These are phyloP conservation scores for Calonectria hongkongensis DNA, from an alignment of 2,329 filamentous ascomycete species.

Conservation along the genomic window DNA sequence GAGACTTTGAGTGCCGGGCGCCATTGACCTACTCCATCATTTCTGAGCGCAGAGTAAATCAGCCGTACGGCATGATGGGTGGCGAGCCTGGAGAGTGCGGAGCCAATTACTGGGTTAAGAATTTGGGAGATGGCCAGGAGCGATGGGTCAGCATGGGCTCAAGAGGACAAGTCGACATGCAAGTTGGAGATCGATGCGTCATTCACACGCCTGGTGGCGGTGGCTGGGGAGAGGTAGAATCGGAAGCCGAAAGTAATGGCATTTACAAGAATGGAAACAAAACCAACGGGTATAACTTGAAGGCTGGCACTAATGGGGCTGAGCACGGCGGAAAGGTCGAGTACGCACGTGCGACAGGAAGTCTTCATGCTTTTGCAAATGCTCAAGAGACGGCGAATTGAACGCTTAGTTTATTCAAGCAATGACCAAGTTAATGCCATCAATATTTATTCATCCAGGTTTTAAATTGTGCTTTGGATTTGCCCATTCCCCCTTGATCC, in stretches of 20 bases:
- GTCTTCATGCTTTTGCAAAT: slow-evolving; percentile 17
- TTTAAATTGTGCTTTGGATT: no score
- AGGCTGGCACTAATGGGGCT: not conserved
- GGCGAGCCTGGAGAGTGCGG: slow-evolving; percentile 55
- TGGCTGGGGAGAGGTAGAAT: slow-evolving; percentile 27
- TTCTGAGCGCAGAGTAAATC: slow-evolving; percentile 59
- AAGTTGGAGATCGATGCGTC: slow-evolving; percentile 34
- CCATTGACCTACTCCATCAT: slow-evolving; percentile 59
- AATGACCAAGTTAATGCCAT: no score
- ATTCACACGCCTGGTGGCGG: slow-evolving; percentile 38
- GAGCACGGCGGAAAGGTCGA: not conserved
- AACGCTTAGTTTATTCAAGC: not conserved
- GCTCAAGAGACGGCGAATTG: slow-evolving; percentile 25
- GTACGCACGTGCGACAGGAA: slow-evolving; percentile 20
- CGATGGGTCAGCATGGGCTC: slow-evolving; percentile 36
- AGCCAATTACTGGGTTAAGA: slow-evolving; percentile 53
- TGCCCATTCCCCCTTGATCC: no score
- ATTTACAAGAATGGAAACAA: not conserved
- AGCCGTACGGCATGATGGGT: slow-evolving; percentile 59
- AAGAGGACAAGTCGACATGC: slow-evolving; percentile 36
- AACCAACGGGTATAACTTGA: not conserved
- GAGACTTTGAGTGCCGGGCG: slow-evolving; percentile 53
- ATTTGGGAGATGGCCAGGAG: slow-evolving; percentile 29
- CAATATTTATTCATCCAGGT: no score
- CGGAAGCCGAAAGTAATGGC: not conserved